Evolutionary conservation across 1,284 basidiomycete genomes (phyloP).

Genomic region (Ustilago hordei): DNA sequence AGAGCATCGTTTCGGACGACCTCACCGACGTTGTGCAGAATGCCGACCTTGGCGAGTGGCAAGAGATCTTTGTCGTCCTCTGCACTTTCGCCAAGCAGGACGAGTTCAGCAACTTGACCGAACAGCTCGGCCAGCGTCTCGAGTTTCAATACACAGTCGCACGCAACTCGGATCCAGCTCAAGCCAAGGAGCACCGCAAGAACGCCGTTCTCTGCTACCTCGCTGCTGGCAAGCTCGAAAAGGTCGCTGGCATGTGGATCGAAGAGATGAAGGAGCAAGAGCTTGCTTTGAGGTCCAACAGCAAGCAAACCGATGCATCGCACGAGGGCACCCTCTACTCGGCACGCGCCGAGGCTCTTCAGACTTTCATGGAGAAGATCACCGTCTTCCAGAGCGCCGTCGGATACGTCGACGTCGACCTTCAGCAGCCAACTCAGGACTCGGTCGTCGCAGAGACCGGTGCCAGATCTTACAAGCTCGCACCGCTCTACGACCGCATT

Average conservation of each 20-base stretch:
- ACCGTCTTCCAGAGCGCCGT: constrained; percentile 92
- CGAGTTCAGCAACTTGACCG: constrained; percentile 86
- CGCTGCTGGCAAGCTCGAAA: constrained; percentile 88
- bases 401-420: constrained; percentile 85
- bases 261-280: constrained; percentile 93
- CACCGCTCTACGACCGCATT: constrained; percentile 89
- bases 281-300: constrained; percentile 57
- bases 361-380: constrained; percentile 96
- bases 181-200: constrained; percentile 78
- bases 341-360: constrained; percentile 87
- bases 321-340: constrained; percentile 74
- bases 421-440: constrained; percentile 73
- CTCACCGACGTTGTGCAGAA: constrained; percentile 94
- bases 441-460: constrained; percentile 72
- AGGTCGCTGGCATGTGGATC: constrained; percentile 90
- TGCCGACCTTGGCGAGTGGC: constrained; percentile 93
- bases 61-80: constrained; percentile 94
- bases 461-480: constrained; percentile 83
- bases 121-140: constrained; percentile 90
- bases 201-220: constrained; percentile 89
- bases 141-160: constrained; percentile 80
- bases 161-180: constrained; percentile 35
- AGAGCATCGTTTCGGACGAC: constrained; percentile 93
- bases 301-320: constrained; percentile 23
- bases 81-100: constrained; percentile 91